These are phyloP conservation scores for Lichtheimia ramosa DNA, from an alignment of 371 early-diverging fungal genomes.

Conservation along the genomic window DNA sequence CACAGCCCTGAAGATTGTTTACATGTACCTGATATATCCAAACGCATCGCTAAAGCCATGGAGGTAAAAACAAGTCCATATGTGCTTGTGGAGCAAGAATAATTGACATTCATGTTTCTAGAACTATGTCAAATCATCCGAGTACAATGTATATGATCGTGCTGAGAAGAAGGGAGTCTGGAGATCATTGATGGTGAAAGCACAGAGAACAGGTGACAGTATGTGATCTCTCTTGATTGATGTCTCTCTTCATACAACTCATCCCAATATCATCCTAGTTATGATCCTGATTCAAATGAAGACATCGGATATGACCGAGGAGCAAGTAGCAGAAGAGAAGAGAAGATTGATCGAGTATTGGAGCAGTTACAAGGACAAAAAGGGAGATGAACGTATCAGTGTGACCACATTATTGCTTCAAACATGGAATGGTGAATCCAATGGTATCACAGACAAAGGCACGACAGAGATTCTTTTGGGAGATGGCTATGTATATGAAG, in stretches of 20 bases:
- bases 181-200: constrained; percentile 65
- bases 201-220: constrained; percentile 43
- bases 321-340: constrained; percentile 43
- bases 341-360: constrained; percentile 31
- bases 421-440: constrained; percentile 51
- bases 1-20: constrained; percentile 48
- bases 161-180: constrained; percentile 65
- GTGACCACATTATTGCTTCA: constrained; percentile 63
- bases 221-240: constrained; percentile 1
- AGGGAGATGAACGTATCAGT: constrained; percentile 18
- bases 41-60: constrained; percentile 54
- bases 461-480: constrained; percentile 56
- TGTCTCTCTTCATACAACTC: neutral
- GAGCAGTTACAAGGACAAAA: constrained; percentile 16
- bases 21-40: constrained; percentile 57
- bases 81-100: neutral
- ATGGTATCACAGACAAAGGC: constrained; percentile 58
- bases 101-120: constrained; percentile 8
- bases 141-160: constrained; percentile 61
- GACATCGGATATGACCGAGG: constrained; percentile 40
- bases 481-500: constrained; percentile 63
- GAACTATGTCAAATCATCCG: constrained; percentile 47
- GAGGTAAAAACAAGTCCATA: constrained; percentile 18
- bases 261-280: constrained; percentile 25
- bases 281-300: constrained; percentile 69